Evolutionary conservation across 2,329 filamentous ascomycete genomes (phyloP).

Genomic region (Aspergillus nomiae): DNA sequence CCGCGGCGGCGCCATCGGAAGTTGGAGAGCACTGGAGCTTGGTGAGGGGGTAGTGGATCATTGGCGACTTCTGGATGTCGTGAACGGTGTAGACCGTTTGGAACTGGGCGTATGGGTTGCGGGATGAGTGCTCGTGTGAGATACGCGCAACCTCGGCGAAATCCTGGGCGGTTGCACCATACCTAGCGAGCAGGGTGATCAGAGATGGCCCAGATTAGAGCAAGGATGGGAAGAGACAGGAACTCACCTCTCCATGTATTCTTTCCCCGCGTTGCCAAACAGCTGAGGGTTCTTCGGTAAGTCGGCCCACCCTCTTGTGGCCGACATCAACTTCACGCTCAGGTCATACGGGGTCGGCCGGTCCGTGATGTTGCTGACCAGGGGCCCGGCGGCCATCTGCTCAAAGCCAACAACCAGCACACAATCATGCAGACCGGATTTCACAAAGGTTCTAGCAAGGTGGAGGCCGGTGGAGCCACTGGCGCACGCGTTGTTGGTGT

Average conservation of each 20-base stretch:
- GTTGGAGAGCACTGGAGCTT: conserved; percentile 99
- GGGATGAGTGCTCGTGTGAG: conserved; percentile 87
- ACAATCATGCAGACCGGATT: conserved; percentile 79
- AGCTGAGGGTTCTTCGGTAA: conserved; percentile 86
- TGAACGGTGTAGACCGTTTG: conserved; percentile 86
- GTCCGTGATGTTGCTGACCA: conserved; percentile 74
- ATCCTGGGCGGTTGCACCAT: conserved; percentile 79
- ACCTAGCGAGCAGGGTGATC: conserved; percentile 49
- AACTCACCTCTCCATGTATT: conserved; percentile 88
- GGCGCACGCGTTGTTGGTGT: conserved; percentile 98
- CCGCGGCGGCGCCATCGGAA: conserved; percentile 86
- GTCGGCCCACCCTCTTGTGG: conserved; percentile 77
- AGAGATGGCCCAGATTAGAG: background rate
- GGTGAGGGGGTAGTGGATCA: conserved; percentile 83
- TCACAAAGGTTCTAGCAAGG: conserved; percentile 78
- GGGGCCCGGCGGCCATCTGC: conserved; percentile 93
- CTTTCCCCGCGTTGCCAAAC: conserved; percentile 90
- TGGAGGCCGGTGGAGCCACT: conserved; percentile 87
- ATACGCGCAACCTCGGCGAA: conserved; percentile 93
- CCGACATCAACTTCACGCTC: conserved; percentile 74
- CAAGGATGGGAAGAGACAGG: background rate
- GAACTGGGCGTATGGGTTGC: conserved; percentile 97
- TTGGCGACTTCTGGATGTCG: conserved; percentile 73
- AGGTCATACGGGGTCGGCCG: conserved; percentile 77
- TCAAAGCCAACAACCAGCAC: conserved; percentile 93